Evolutionary conservation across 306 rosid species (phyloP), one percentile per base, ranked within the genome.

Genomic region (Vachellia pachyceras): DNA sequence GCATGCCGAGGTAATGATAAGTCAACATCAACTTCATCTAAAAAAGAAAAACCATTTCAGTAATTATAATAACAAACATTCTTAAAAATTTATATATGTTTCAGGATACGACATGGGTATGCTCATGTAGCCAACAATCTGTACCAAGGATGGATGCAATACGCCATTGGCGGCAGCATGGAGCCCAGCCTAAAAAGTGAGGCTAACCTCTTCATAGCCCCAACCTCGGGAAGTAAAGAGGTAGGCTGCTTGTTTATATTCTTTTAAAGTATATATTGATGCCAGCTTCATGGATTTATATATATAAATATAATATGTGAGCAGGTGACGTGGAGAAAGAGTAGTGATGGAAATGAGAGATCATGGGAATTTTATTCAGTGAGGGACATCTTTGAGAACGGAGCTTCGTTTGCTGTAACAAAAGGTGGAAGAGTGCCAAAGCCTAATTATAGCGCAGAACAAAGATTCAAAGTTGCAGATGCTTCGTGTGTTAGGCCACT

Each of bases 161-260:
- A 83, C 69, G 86, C 83, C 50, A 83, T 83, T 3, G 86, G 86
- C 20, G 83, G 75, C 67, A 82, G 79, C 58, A 82, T 61, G 82
- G 75, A 33, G 22, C 82, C 85, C 10, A 82, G 82, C 50, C 82
- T 85, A 10, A 85, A 85, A 79, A 85, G 88, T 5, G 70, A 85
- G 50, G 58, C 88, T 7, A 85, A 82, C 76, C 88, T 85, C 50
- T 82, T 85, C 49, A 82, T 85, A 57, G 88, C 88, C 41, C 85
- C 88, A 22, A 4, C 39, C 1, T 68, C 72, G 0, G 79, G 85
- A 42, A 82, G 14, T 10, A 78, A 65, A 12, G 88, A 85, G 83
- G 85, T 81, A 73, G 20, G 33, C 22, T 7, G 63, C 33, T 29
- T 29, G 2, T 29, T 29, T 29, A 29, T 29, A 0, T 29, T 29